phyloP scores from a whole-genome alignment of 2,329 filamentous ascomycete species.

The Myotisia sp. region DNA sequence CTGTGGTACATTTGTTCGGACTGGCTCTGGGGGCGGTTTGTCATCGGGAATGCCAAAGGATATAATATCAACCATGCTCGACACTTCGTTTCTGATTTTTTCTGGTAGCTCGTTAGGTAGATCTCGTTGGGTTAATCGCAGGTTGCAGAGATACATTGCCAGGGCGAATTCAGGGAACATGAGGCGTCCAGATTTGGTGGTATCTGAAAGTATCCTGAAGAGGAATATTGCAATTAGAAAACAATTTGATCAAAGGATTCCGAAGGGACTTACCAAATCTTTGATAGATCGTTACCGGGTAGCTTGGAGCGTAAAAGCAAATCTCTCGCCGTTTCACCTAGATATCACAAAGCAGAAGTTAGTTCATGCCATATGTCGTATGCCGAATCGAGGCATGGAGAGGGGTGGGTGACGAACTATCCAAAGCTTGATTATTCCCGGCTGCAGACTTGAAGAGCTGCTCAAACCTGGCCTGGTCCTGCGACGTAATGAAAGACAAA shows the following conservation, averaged over 20 bases:
- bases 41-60: constrained; percentile 84
- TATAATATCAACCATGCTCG: constrained; percentile 99
- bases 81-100: constrained; percentile 86
- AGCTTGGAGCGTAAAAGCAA: constrained; percentile 77
- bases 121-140: constrained; percentile 75
- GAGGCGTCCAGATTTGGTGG: constrained; percentile 87
- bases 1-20: constrained; percentile 53
- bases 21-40: constrained; percentile 35
- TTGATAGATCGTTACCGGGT: constrained; percentile 70
- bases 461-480: constrained; percentile 93
- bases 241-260: constrained; percentile 4
- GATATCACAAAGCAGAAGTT: not conserved
- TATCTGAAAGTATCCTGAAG: constrained; percentile 77
- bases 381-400: too few relatives aligned
- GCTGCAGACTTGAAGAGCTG: constrained; percentile 93
- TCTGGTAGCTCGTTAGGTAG: constrained; percentile 65
- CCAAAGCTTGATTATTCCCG: constrained; percentile 68
- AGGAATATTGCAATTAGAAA: too few relatives aligned
- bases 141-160: constrained; percentile 95
- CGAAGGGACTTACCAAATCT: constrained; percentile 60
- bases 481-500: constrained; percentile 86
- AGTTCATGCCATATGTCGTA: not conserved
- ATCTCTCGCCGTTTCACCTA: constrained; percentile 73
- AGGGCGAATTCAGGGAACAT: constrained; percentile 96
- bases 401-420: constrained; percentile 36